Base-by-base conservation (phyloP, 352 stramenopile genomes). In the Phytopythium oedochilum region DNA sequence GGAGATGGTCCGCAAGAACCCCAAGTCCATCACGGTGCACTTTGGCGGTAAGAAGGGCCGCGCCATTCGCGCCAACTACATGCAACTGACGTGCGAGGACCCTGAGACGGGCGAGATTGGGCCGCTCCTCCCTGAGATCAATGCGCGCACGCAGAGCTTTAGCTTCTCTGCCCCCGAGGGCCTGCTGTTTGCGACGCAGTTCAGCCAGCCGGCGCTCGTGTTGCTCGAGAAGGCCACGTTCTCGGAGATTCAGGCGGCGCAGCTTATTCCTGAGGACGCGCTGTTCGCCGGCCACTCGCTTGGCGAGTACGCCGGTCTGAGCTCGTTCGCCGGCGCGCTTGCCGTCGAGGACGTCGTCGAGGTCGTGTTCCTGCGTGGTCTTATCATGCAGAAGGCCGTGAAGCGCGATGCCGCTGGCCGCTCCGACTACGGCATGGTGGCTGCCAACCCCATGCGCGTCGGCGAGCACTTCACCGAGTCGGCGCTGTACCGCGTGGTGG, bases 391-490 rank as follows among this genome's bases (percentile, higher is more conserved):
- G 42, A 78, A 78, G 46, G 68, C 71, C n/a, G 73, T 84, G 18
- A 75, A 75, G 46, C 76, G 78, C 20, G 78, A 85, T 25, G 69
- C 52, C n/a, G 57, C 70, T 3, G 78, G 86, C 40, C 75, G 82
- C 12, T 95, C 84, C 17, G 81, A 94, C 70, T 96, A 93, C 56
- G 83, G 75, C 6, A 96, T 96, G 87, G 80, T 96, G 11, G 87
- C 85, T 5, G 73, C 72, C 2, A 93, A 96, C 64, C 87, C 87
- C n/a, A 75, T 62, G 8, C 78, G 87, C 45, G 73, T 94, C 32
- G 78, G 83, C 14, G 63, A 66, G 4, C 71, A 87, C 57, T 90
- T 94, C 55, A 86, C 79, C 7, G 85, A 89, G 54, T 55, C 79
- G 9, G 58, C 74, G 18, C 69, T 96, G 62, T 72, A 87, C 62